phyloP scores from a whole-genome alignment of 148 eudicot species.

The Tetragonia tetragonoides region DNA sequence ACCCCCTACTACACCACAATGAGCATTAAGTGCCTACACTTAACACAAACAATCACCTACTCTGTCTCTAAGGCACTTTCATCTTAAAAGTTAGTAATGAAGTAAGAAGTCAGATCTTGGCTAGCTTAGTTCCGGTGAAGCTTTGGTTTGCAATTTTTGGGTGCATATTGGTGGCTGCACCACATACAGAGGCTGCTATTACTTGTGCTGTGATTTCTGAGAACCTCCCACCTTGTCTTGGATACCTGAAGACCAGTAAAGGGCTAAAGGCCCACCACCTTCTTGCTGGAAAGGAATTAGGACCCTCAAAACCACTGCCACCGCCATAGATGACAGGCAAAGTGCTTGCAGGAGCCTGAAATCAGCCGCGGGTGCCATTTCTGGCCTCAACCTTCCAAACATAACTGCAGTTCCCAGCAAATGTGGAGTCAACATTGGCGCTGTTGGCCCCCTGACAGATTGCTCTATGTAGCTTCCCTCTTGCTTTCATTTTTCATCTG shows the following conservation, averaged over 20 bases:
- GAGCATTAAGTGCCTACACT: too few species aligned
- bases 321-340: slow-evolving; percentile 27
- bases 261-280: slow-evolving; percentile 14
- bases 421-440: slow-evolving; percentile 22
- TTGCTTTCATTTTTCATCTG: not conserved
- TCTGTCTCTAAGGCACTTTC: too few species aligned
- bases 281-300: slow-evolving; percentile 29
- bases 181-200: too few species aligned
- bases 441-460: slow-evolving; percentile 22
- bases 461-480: slow-evolving; percentile 21
- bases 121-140: too few species aligned
- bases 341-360: slow-evolving; percentile 40
- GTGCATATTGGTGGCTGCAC: too few species aligned
- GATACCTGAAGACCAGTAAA: slow-evolving; percentile 22
- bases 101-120: too few species aligned
- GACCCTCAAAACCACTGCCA: slow-evolving; percentile 28
- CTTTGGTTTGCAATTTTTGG: too few species aligned
- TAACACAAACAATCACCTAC: too few species aligned
- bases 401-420: slow-evolving; percentile 17
- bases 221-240: slow-evolving; percentile 28
- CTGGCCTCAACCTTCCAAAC: slow-evolving; percentile 14
- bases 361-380: slow-evolving; percentile 19
- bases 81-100: too few species aligned
- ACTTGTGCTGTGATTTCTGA: slow-evolving; percentile 27
- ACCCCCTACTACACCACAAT: too few species aligned